Conservation (phyloP, 345 rosid genomes). For the Rhodomyrtus tomentosa region DNA sequence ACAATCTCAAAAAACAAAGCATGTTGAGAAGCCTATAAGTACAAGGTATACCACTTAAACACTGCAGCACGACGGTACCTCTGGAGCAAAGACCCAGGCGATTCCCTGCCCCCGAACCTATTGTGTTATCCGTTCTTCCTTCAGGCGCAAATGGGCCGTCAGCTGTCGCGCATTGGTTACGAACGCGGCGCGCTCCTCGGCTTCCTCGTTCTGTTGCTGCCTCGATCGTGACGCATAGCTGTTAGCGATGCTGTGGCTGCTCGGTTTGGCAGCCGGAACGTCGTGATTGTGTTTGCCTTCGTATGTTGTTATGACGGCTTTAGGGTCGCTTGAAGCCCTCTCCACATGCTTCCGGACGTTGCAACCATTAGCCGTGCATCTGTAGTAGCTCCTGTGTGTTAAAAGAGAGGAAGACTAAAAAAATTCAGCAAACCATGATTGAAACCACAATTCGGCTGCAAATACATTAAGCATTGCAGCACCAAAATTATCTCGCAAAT, state of each 20-base stretch:
- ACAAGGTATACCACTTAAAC: not conserved
- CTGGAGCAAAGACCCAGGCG: not conserved
- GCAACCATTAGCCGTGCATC: slow-evolving; percentile 76
- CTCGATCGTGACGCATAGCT: slow-evolving; percentile 18
- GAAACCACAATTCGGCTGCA: not conserved
- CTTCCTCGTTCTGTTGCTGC: slow-evolving; percentile 7
- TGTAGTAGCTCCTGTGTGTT: slow-evolving; percentile 72
- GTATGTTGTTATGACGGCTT: slow-evolving; percentile 86
- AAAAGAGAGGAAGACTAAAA: not conserved
- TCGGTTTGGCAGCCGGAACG: slow-evolving; percentile 47
- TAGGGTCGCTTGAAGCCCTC: slow-evolving; percentile 79
- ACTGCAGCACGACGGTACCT: not conserved
- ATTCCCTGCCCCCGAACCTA: not conserved
- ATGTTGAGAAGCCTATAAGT: not conserved
- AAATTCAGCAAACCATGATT: not conserved
- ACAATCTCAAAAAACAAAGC: not conserved
- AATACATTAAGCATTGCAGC: not conserved
- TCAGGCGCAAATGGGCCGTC: slow-evolving; percentile 36
- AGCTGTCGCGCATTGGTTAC: slow-evolving; percentile 30
- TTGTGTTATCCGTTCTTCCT: slow-evolving; percentile 49
- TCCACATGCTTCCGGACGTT: slow-evolving; percentile 88
- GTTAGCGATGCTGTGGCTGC: slow-evolving; percentile 42
- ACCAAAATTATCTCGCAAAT: not conserved
- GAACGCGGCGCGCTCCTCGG: slow-evolving; percentile 2
- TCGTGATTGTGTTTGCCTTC: slow-evolving; percentile 93